Evolutionary conservation across 139 green algal genomes (phyloP), one percentile per base, ranked within the genome.

Genomic region (Chlamydomonas urium): DNA sequence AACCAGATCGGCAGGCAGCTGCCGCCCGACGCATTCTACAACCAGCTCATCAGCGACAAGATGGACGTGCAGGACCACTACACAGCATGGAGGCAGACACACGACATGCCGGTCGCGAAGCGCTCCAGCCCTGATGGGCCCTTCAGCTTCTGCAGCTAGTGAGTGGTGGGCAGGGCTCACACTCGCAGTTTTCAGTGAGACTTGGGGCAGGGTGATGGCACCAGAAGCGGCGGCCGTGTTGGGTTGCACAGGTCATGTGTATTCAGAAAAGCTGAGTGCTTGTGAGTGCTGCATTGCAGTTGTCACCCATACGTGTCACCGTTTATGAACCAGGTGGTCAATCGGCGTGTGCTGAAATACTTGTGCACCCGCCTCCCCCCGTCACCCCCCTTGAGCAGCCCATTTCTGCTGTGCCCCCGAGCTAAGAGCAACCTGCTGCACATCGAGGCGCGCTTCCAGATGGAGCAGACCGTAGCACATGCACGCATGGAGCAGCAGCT

Each of bases 371-470:
- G n/a, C n/a, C n/a, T n/a, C n/a, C n/a, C n/a, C n/a, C n/a, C n/a
- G n/a, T n/a, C n/a, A n/a, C n/a, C n/a, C n/a, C n/a, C n/a, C n/a
- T n/a, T n/a, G 85, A 89, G 73, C 75, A 97, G 93, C 85, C 89
- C 93, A 53, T 97, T 96, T 82, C 81, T 97, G 71, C 88, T 97
- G 53, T 90, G 94, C 76, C 81, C 89, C 0, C 73, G 86, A 32
- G 93, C 93, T 65, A 97, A 97, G 83, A 87, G 67, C 81, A 93
- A 93, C 76, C 83, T 97, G 74, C 85, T 97, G 73, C 90, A 87
- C 53, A 82, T 87, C 19, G 87, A 93, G 73, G 88, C 86, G 1
- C 76, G 83, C 35, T 85, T 90, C 56, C 83, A 89, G 71, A 92
- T 92, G 87, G 83, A 90, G 73, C 83, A 87, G 77, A 90, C 77